Percentiles rank a stretch among this genome's conserved stretches.
Evolutionary conservation across 2,329 filamentous ascomycete genomes (phyloP).

Genomic region (Tympanopsis confertula): DNA sequence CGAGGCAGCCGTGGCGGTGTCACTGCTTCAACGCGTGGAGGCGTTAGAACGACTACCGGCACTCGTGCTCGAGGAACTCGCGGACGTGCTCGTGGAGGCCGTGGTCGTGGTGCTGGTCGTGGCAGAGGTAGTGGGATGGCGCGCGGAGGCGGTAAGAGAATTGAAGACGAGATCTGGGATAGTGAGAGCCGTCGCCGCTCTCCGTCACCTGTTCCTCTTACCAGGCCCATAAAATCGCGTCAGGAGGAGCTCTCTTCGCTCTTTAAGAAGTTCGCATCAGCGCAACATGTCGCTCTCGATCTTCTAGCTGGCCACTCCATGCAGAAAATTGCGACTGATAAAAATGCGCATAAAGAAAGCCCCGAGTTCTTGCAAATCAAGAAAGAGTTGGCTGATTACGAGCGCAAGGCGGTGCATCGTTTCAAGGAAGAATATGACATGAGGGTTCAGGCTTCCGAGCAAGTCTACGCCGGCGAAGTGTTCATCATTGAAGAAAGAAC

Average conservation of each 20-base stretch:
- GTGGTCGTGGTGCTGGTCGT: too few species aligned
- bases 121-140: neutral
- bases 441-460: too few species aligned
- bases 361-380: slow-evolving; percentile 23
- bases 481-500: too few species aligned
- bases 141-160: slow-evolving; percentile 4
- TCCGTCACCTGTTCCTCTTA: slow-evolving; percentile 19
- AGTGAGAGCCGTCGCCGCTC: slow-evolving; percentile 8
- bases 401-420: slow-evolving; percentile 12
- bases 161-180: neutral
- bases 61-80: slow-evolving; percentile 10
- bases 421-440: too few species aligned
- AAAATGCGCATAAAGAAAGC: slow-evolving; percentile 23
- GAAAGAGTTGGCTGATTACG: slow-evolving; percentile 13
- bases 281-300: slow-evolving; percentile 23
- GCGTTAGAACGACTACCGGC: slow-evolving; percentile 12
- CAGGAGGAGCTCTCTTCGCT: slow-evolving; percentile 26
- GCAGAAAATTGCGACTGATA: slow-evolving; percentile 21
- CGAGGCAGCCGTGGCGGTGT: slow-evolving; percentile 12
- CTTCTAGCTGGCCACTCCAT: slow-evolving; percentile 24
- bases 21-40: slow-evolving; percentile 14
- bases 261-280: slow-evolving; percentile 25
- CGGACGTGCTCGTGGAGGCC: slow-evolving; percentile 17
- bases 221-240: slow-evolving; percentile 23
- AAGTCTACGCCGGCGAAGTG: too few species aligned